Evolutionary conservation across 148 eudicot species (phyloP), one percentile per base, ranked within the genome.

Genomic region (Pouteria glomerata): DNA sequence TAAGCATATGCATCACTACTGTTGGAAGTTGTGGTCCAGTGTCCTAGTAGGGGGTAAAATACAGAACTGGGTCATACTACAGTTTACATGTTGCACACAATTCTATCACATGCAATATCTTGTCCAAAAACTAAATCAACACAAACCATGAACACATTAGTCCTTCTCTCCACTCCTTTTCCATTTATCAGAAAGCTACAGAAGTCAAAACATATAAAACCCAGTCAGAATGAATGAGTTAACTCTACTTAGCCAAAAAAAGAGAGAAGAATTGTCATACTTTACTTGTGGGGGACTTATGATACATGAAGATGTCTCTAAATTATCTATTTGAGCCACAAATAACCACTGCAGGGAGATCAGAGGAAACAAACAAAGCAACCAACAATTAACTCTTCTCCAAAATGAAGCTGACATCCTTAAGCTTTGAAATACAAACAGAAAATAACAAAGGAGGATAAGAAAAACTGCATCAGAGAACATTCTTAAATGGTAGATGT

Each of bases 121-220:
- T 1, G 15, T 27, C 6, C 44, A 63, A 53, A 61, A 10, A 7
- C 15, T 30, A 60, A 48, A 27, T 42, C 50, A n/a, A 16, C 21
- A 82, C 97, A 57, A 73, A 94, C 98, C 97, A 69, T 72, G 24
- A 1, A 66, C 29, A 80, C 69, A 76, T 72, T 81, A 51, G 73
- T 89, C 73, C 97, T 87, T 35, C 69, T 77, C 0, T 78, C 86
- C 74, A 94, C 98, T 63, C 85, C 84, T 73, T 64, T 91, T 67
- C 98, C 98, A 73, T 94, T 94, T 73, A 94, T 71, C 69, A 94
- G 82, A 82, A 94, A 73, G 83, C 98, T 94, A 80, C 71, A 75
- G 30, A 81, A 70, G 60, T 55, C 37, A 71, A 80, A 74, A 65
- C 52, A 42, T n/a, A n/a, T 72, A 51, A 57, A 34, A 45, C 68